Percentiles rank a stretch among this genome's conserved stretches.
phyloP scores from a whole-genome alignment of 2,329 filamentous ascomycete genomes.

The Aspergillus pseudoviridinutans region DNA sequence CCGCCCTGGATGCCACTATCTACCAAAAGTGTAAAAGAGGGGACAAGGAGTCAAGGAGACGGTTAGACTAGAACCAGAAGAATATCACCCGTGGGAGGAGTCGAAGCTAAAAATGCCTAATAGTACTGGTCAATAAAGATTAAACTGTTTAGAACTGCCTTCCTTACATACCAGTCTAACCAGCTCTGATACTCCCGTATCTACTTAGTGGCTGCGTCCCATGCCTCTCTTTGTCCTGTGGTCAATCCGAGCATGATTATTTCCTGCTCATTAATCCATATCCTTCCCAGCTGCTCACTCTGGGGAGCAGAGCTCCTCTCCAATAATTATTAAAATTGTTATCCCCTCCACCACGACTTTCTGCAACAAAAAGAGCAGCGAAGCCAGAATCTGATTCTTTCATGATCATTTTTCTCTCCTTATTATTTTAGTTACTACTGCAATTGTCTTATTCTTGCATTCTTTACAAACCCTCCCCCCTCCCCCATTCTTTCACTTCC shows the following conservation, averaged over 20 bases:
- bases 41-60: background rate
- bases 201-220: too few relatives aligned
- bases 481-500: conserved; percentile 5
- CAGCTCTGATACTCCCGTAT: background rate
- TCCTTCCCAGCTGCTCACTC: background rate
- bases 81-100: conserved; percentile 8
- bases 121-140: background rate
- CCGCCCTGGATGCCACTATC: background rate
- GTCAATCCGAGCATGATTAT: background rate
- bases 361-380: conserved; percentile 4
- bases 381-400: conserved; percentile 10
- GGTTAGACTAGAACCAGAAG: conserved; percentile 15
- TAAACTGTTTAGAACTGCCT: background rate
- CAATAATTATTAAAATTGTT: too few relatives aligned
- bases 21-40: background rate
- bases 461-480: conserved; percentile 6
- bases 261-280: background rate
- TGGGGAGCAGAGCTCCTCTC: background rate
- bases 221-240: background rate
- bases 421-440: background rate
- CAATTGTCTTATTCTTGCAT: background rate
- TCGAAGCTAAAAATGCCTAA: background rate
- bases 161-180: background rate
- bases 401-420: conserved; percentile 13
- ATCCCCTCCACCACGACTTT: background rate